A percentile compares a stretch with the other conserved stretches of the same genome.
phyloP scores from a whole-genome alignment of 192 early-diverging fungal genomes.

The Radiomyces spectabilis region DNA sequence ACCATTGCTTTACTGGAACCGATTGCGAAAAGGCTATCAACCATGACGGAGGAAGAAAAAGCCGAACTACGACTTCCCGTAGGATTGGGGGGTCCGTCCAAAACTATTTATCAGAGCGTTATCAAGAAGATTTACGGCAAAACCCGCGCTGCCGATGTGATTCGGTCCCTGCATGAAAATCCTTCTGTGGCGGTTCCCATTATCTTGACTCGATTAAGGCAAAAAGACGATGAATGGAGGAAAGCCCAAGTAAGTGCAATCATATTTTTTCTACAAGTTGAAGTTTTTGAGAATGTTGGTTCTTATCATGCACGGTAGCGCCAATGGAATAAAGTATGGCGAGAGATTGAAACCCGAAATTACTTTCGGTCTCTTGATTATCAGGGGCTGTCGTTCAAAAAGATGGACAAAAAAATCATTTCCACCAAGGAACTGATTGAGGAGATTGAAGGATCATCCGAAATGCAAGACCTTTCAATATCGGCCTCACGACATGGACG shows the following conservation, averaged over 20 bases:
- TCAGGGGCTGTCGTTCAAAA: constrained; percentile 85
- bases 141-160: constrained; percentile 76
- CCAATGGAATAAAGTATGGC: constrained; percentile 95
- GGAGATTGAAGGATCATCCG: constrained; percentile 90
- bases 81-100: constrained; percentile 75
- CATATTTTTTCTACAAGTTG: too few species aligned
- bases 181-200: constrained; percentile 86
- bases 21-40: constrained; percentile 67
- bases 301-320: constrained; percentile 62
- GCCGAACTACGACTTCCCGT: constrained; percentile 60
- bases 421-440: constrained; percentile 66
- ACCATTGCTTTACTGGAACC: constrained; percentile 87
- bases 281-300: too few species aligned
- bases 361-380: constrained; percentile 91
- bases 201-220: constrained; percentile 88
- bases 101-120: constrained; percentile 81
- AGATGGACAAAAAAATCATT: constrained; percentile 70
- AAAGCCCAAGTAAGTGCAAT: constrained; percentile 67
- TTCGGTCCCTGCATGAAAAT: constrained; percentile 85
- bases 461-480: constrained; percentile 31
- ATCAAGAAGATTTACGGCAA: constrained; percentile 92
- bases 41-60: constrained; percentile 76
- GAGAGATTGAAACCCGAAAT: constrained; percentile 87
- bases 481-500: too few species aligned
- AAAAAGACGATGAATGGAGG: constrained; percentile 99